Evolutionary conservation across 2,329 filamentous ascomycete genomes (phyloP), one percentile per base, ranked within the genome.

Genomic region (Exophiala mesophila): DNA sequence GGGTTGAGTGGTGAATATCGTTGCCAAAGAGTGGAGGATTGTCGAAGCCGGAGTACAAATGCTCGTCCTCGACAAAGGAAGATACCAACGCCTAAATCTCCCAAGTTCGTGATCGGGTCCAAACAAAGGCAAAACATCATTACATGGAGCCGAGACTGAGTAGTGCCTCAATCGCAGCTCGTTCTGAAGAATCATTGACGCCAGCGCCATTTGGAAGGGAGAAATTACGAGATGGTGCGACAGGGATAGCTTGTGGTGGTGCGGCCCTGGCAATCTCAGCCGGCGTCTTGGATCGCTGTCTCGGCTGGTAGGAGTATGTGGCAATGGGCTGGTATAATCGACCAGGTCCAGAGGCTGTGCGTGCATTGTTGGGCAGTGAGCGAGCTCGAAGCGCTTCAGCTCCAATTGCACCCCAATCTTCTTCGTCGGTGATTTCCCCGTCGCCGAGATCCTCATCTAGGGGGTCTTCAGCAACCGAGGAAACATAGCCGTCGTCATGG

Each of bases 371-470:
- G 58, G 59, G 64, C 56, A 68, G 69, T 59, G 64, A 80, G 68
- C 67, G 77, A 64, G 73, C 82, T 67, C 89, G 82, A 55, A 96
- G 76, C 53, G 87, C 86, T 41, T 85, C 88, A 20, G 89, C 87
- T 41, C 88, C 90, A 49, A 95, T 84, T 39, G 85, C 80, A 34
- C 85, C 87, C 89, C 90, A 96, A 66, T 97, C 89, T 65, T 97
- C 90, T 61, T 96, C 88, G 61, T 97, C 92, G 17, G 92, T 97
- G 46, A 86, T 77, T 59, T 95, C 88, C 55, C 85, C 84, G 36
- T 96, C 88, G 53, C 85, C 82, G 47, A 86, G 80, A 59, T 94
- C 84, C 69, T 82, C 66, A 63, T 73, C 54, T 28, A 69, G 69
- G 48, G 79, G 72, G 45, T 85, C 82, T 10, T 64, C 63, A 13